phyloP scores from a whole-genome alignment of 2,329 filamentous ascomycete genomes.

The Aspergillus sergii region DNA sequence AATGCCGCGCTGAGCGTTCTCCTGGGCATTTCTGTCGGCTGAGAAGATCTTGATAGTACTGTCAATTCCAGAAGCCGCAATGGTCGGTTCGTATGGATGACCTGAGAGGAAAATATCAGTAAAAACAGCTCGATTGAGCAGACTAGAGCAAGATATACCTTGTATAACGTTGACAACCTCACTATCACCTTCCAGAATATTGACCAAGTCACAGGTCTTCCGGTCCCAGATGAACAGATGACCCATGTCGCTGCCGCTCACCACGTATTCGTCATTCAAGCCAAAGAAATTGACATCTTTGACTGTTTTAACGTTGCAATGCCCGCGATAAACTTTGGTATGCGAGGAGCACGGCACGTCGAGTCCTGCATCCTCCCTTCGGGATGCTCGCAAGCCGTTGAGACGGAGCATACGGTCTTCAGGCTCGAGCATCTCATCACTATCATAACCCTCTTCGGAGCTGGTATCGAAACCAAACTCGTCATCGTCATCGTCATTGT shows the following conservation, averaged over 20 bases:
- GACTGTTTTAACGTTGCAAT: constrained; percentile 68
- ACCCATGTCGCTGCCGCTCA: constrained; percentile 67
- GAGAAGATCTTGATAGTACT: constrained; percentile 71
- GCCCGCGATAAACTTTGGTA: constrained; percentile 61
- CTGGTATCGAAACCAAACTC: constrained; percentile 35
- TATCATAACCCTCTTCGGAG: constrained; percentile 36
- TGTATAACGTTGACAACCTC: constrained; percentile 72
- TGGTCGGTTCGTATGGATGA: constrained; percentile 68
- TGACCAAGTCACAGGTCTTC: constrained; percentile 62
- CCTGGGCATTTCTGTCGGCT: constrained; percentile 59
- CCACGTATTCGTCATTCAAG: constrained; percentile 68
- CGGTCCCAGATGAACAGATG: constrained; percentile 71
- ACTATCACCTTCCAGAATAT: constrained; percentile 67
- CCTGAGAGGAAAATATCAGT: constrained; percentile 39
- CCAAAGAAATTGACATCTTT: constrained; percentile 73
- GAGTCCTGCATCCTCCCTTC: constrained; percentile 55
- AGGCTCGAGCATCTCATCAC: constrained; percentile 29
- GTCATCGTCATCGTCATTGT: constrained; percentile 17
- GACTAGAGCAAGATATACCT: constrained; percentile 43
- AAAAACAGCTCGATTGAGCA: constrained; percentile 4
- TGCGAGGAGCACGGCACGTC: constrained; percentile 60
- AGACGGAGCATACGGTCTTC: constrained; percentile 49
- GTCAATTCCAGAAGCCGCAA: constrained; percentile 69
- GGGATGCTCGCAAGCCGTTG: constrained; percentile 51
- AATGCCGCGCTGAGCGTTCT: constrained; percentile 58